Evolutionary conservation across 306 rosid genomes (phyloP).

Genomic region (Quercus berberidifolia): DNA sequence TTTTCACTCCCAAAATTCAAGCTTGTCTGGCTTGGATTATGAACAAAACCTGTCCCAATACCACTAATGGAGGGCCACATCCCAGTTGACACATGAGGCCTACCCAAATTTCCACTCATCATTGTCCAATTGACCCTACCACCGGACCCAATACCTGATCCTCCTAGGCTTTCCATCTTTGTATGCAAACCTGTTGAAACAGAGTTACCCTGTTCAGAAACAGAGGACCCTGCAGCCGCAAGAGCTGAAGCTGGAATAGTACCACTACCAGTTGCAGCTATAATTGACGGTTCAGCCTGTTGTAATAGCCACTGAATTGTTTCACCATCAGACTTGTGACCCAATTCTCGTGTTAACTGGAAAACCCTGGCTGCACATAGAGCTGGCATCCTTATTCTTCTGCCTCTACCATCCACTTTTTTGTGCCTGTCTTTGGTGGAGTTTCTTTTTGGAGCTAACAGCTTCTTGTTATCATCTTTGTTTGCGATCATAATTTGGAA

Average conservation of each 20-base stretch:
- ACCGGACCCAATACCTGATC: slow-evolving; percentile 11
- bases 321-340: slow-evolving; percentile 49
- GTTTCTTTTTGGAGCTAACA: slow-evolving; percentile 39
- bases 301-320: slow-evolving; percentile 59
- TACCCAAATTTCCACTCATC: slow-evolving; percentile 32
- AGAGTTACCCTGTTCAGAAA: slow-evolving; percentile 42
- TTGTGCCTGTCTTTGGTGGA: slow-evolving; percentile 55
- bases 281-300: slow-evolving; percentile 54
- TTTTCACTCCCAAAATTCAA: slow-evolving; percentile 22
- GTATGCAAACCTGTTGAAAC: slow-evolving; percentile 31
- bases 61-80: slow-evolving; percentile 36
- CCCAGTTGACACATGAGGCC: slow-evolving; percentile 33
- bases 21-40: slow-evolving; percentile 19
- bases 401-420: slow-evolving; percentile 56
- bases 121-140: slow-evolving; percentile 36
- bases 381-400: slow-evolving; percentile 60
- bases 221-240: slow-evolving; percentile 30
- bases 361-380: slow-evolving; percentile 59
- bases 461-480: slow-evolving; percentile 42
- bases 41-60: slow-evolving; percentile 34
- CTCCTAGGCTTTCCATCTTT: slow-evolving; percentile 25
- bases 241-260: slow-evolving; percentile 45
- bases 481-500: slow-evolving; percentile 30
- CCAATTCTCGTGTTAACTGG: slow-evolving; percentile 48
- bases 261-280: slow-evolving; percentile 51